Evolutionary conservation across 2,329 filamentous ascomycete genomes (phyloP).

Genomic region (Dactylellina cionopaga): DNA sequence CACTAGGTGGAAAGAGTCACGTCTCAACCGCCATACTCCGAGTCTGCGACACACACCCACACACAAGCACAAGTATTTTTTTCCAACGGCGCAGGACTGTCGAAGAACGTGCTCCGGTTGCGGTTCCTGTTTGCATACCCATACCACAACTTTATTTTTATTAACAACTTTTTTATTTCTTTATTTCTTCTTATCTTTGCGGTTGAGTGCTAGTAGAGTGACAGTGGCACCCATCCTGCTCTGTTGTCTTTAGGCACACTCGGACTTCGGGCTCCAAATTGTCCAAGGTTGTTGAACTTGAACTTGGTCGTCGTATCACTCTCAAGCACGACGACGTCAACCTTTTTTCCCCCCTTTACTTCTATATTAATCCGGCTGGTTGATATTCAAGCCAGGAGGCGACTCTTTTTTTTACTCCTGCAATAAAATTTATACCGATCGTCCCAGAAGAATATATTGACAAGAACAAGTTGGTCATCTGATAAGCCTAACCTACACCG

Average conservation of each 20-base stretch:
- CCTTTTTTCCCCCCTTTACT: too few species aligned
- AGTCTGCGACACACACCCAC: neutral
- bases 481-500: neutral
- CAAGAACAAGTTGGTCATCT: neutral
- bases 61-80: conserved; percentile 1
- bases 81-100: conserved; percentile 12
- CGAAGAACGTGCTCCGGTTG: conserved; percentile 41
- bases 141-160: too few species aligned
- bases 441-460: neutral
- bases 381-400: conserved; percentile 38
- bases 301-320: neutral
- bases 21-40: conserved; percentile 38
- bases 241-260: neutral
- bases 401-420: too few species aligned
- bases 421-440: neutral
- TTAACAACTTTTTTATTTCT: too few species aligned
- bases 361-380: conserved; percentile 8
- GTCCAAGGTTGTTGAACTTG: neutral
- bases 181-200: neutral
- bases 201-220: conserved; percentile 26
- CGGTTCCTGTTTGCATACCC: conserved; percentile 41
- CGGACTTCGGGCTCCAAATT: neutral
- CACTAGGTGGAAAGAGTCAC: conserved; percentile 16
- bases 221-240: conserved; percentile 19
- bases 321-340: conserved; percentile 36